Conservation (phyloP, 495 filamentous ascomycete species). For the Annulohypoxylon moriforme region DNA sequence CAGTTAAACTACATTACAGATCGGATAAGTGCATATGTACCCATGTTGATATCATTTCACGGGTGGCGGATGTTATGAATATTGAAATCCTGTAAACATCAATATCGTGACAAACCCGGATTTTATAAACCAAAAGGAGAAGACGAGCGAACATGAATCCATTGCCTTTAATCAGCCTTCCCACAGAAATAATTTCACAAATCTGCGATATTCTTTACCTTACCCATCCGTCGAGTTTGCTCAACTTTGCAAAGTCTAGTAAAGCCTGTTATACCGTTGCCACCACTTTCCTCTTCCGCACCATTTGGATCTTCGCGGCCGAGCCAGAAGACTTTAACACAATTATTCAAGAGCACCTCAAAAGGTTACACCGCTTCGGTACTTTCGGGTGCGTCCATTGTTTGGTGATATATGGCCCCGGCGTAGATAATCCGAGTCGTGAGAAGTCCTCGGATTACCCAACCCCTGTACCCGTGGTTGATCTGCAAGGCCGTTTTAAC, state of each 20-base stretch:
- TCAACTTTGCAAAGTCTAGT: conserved; percentile 1
- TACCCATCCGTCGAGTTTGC: not conserved
- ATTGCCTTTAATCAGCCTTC: not conserved
- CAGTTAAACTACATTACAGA: too few relatives aligned
- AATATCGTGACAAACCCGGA: too few relatives aligned
- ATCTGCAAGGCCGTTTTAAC: not conserved
- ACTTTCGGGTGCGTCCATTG: conserved; percentile 1
- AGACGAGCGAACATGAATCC: not conserved
- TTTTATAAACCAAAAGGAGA: not conserved
- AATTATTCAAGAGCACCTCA: not conserved
- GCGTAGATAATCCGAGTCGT: not conserved
- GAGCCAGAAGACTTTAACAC: not conserved
- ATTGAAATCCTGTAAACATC: too few relatives aligned
- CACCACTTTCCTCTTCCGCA: conserved; percentile 2
- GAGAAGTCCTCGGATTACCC: not conserved
- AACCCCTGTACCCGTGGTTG: not conserved
- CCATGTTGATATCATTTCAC: too few relatives aligned
- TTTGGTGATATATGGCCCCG: conserved; percentile 8
- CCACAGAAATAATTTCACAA: not conserved
- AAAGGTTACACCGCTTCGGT: not conserved
- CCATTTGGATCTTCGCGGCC: conserved; percentile 15
- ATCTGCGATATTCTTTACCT: conserved; percentile 6
- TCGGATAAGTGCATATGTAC: too few relatives aligned
- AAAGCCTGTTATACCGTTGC: not conserved
- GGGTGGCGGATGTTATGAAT: too few relatives aligned